Base-by-base conservation (phyloP, 2,329 filamentous ascomycete genomes). In the Colletotrichum siamense region DNA sequence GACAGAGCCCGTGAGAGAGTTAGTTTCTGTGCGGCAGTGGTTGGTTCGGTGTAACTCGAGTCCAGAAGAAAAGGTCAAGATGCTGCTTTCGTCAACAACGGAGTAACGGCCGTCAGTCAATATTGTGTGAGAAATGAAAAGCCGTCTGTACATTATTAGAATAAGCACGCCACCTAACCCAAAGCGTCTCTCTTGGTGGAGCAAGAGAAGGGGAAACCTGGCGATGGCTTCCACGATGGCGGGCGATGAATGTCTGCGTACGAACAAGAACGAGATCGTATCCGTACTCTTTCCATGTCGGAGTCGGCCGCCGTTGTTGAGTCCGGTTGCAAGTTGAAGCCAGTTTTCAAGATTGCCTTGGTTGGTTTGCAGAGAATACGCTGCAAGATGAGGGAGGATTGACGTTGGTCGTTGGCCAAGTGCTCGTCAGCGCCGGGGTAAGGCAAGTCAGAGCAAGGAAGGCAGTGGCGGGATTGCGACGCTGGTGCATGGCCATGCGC, bases 311-410 rank as follows among this genome's bases (percentile, higher is more conserved):
- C 57, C 13, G 18, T 30, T 28, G 57, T 34, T 52, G 44, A 52
- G 44, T 22, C n/a, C 44, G 28, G 59, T 22, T 13, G 59, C 22
- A 12, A 22, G 28, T 62, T 22, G 59, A 22, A 16, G 26, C n/a
- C 44, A 57, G 44, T 49, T 28, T 36, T 68, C 39, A n/a, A 61
- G 52, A 49, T 34, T n/a, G 30, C 28, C 63, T 32, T 68, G 34
- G 32, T 44, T 71, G 72, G n/a, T 36, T 66, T 39, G 49, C 52
- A 72, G 39, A 28, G 30, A 61, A 32, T 32, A 65, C n/a, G 30
- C 73, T 73, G 73, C 73, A 73, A 69, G 70, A 73, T 76, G 70
- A 73, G 57, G 63, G 26, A 73, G 44, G n/a, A 69, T 62, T 73
- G 73, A 69, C 70, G 73, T 76, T 76, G 59, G 22, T 63, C 49